Conservation (phyloP, 1,284 basidiomycete species). For the Cystobasidium slooffiae region DNA sequence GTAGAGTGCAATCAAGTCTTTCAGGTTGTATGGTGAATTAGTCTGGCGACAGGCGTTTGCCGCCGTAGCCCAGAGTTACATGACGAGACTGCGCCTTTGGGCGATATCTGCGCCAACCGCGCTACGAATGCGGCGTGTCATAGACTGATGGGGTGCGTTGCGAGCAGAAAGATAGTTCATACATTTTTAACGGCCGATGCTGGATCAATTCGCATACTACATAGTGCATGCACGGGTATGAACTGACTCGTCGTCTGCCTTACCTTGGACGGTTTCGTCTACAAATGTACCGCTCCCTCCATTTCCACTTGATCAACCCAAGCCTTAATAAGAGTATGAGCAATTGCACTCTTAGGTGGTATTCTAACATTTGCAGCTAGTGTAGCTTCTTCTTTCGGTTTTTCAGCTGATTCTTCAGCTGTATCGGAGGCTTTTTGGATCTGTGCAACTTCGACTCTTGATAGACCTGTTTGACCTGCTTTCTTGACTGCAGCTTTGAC, state of each 20-base stretch:
- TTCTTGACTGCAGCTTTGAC: slow-evolving; percentile 69
- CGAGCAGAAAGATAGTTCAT: too few relatives aligned
- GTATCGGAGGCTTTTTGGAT: slow-evolving; percentile 59
- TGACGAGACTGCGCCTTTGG: too few relatives aligned
- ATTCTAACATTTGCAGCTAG: slow-evolving; percentile 62
- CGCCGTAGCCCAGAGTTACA: too few relatives aligned
- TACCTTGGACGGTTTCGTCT: not conserved
- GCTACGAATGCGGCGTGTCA: too few relatives aligned
- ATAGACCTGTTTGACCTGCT: slow-evolving; percentile 64
- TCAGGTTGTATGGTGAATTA: too few relatives aligned
- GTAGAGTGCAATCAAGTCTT: too few relatives aligned
- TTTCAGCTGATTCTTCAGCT: slow-evolving; percentile 44
- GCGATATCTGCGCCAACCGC: too few relatives aligned
- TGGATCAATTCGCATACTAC: too few relatives aligned
- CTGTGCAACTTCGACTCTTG: slow-evolving; percentile 66
- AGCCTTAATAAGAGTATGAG: slow-evolving; percentile 69
- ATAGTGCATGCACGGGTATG: not conserved
- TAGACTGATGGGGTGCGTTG: too few relatives aligned
- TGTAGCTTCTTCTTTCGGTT: slow-evolving; percentile 42
- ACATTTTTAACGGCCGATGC: too few relatives aligned
- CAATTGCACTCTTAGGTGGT: slow-evolving; percentile 71
- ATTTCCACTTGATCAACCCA: slow-evolving; percentile 57
- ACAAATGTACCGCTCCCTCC: slow-evolving; percentile 22
- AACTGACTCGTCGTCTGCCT: not conserved
- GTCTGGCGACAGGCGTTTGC: too few relatives aligned